phyloP scores from a whole-genome alignment of 2,329 filamentous ascomycete genomes.

The Curvularia spicifera region DNA sequence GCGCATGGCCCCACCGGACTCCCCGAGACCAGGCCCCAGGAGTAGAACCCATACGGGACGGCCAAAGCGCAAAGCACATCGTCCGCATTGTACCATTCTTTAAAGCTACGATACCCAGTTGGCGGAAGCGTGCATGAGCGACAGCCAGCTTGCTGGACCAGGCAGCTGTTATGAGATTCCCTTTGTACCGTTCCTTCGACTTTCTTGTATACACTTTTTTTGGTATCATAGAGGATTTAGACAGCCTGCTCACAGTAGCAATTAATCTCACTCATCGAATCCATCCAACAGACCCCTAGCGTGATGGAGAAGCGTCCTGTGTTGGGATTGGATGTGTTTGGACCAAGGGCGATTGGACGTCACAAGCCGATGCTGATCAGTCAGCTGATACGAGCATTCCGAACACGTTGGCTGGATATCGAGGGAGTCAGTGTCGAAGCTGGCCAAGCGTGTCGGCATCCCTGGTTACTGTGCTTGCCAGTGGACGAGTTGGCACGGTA shows the following conservation, averaged over 20 bases:
- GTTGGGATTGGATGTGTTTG: not conserved
- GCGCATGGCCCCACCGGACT: conserved; percentile 28
- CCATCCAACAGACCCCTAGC: not conserved
- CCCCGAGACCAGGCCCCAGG: conserved; percentile 20
- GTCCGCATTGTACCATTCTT: conserved; percentile 39
- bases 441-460: conserved; percentile 2
- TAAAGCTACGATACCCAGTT: conserved; percentile 34
- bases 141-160: conserved; percentile 34
- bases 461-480: not conserved
- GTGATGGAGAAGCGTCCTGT: not conserved
- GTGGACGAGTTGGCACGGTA: too few species aligned
- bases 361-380: not conserved
- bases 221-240: conserved; percentile 31
- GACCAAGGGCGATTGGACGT: not conserved
- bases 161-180: conserved; percentile 19
- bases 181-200: conserved; percentile 12
- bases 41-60: conserved; percentile 14
- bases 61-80: conserved; percentile 22
- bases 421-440: not conserved
- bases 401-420: not conserved
- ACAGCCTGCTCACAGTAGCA: conserved; percentile 28
- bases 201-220: conserved; percentile 13
- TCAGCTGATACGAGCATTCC: not conserved
- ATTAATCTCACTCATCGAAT: conserved; percentile 20
- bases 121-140: conserved; percentile 22